Evolutionary conservation across 352 stramenopile species (phyloP).

Genomic region (Globisporangium cylindrosporum): DNA sequence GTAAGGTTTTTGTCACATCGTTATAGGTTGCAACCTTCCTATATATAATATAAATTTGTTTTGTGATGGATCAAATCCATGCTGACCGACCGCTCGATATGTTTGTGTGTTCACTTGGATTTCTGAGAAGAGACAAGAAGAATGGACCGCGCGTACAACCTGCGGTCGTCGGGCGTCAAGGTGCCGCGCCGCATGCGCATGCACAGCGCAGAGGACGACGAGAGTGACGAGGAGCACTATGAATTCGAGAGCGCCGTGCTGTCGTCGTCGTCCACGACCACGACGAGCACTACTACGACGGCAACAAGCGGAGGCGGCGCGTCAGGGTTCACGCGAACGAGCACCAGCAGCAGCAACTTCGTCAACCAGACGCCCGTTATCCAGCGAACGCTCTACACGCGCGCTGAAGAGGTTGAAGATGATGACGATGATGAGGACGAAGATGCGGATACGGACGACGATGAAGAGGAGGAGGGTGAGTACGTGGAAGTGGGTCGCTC

Average conservation of each 20-base stretch:
- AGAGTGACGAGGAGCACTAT: slow-evolving; percentile 15
- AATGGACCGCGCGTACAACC: slow-evolving; percentile 31
- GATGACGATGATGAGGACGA: slow-evolving; percentile 32
- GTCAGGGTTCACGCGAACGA: background rate
- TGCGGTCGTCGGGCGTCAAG: slow-evolving; percentile 26
- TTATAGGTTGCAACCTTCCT: too few species aligned
- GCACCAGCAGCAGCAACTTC: slow-evolving; percentile 14
- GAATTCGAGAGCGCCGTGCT: slow-evolving; percentile 10
- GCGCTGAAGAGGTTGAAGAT: slow-evolving; percentile 35
- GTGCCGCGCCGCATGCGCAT: slow-evolving; percentile 11
- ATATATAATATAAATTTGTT: too few species aligned
- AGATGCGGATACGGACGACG: slow-evolving; percentile 32
- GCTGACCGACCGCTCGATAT: too few species aligned
- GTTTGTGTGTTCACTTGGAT: background rate
- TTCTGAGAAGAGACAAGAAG: background rate
- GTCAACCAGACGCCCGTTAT: slow-evolving; percentile 47
- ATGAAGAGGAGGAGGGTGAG: slow-evolving; percentile 24
- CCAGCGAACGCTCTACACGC: slow-evolving; percentile 57
- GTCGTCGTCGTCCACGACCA: background rate
- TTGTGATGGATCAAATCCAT: background rate
- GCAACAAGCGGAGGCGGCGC: background rate
- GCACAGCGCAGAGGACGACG: background rate
- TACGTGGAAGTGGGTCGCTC: slow-evolving; percentile 24
- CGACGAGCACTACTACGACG: background rate
- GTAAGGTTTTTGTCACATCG: too few species aligned